These are phyloP conservation scores for Meira nashicola DNA, from an alignment of 1,284 basidiomycete genomes.

Conservation along the genomic window DNA sequence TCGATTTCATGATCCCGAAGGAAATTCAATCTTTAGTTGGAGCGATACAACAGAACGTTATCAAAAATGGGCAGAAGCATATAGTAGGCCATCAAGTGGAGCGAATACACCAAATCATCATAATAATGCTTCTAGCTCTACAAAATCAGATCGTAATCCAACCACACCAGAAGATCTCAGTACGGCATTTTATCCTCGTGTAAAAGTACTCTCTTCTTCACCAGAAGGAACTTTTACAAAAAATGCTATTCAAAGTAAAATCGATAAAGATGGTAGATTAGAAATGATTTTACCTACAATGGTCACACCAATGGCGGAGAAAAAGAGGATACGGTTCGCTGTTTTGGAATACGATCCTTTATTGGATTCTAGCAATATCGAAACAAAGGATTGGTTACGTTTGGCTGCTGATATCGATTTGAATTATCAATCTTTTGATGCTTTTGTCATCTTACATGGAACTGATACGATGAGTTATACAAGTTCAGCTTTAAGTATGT, in stretches of 20 bases:
- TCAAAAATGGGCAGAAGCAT: constrained; percentile 38
- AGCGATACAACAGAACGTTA: constrained; percentile 43
- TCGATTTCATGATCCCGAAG: constrained; percentile 72
- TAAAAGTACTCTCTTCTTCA: constrained; percentile 9
- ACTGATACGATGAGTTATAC: constrained; percentile 60
- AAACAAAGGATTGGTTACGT: constrained; percentile 71
- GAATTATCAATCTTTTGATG: constrained; percentile 77
- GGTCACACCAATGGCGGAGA: constrained; percentile 35
- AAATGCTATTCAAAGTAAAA: constrained; percentile 22
- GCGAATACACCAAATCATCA: constrained; percentile 24
- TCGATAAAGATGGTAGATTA: constrained; percentile 30
- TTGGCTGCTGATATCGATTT: constrained; percentile 85
- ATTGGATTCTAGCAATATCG: constrained; percentile 78
- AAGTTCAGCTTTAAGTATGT: constrained; percentile 60
- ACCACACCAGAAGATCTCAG: neutral
- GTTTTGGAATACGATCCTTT: constrained; percentile 56
- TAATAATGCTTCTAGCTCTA: neutral
- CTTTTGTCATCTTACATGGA: constrained; percentile 83
- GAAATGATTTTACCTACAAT: constrained; percentile 40
- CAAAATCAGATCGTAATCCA: constrained; percentile 6
- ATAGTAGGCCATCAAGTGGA: constrained; percentile 31
- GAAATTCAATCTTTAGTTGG: constrained; percentile 45
- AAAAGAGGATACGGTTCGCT: constrained; percentile 29
- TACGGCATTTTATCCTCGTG: neutral
- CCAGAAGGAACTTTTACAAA: constrained; percentile 29